A percentile compares a stretch with the other conserved stretches of the same genome.
Evolutionary conservation across 768 basidiomycete genomes (phyloP).

Genomic region (Kwoniella sp.): DNA sequence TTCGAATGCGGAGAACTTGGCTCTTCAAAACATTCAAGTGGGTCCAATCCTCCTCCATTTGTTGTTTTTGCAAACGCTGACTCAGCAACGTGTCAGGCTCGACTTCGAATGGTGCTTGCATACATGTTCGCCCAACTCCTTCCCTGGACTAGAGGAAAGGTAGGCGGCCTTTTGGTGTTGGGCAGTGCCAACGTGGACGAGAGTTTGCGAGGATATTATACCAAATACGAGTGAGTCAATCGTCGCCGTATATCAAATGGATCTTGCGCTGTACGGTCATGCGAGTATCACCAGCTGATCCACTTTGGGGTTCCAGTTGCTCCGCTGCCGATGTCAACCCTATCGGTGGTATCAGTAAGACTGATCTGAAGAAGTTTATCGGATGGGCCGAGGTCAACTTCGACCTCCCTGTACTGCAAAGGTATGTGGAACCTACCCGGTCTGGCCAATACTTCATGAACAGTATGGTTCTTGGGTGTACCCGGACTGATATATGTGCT

Average conservation of each 20-base stretch:
- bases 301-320: slow-evolving; percentile 27
- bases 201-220: slow-evolving; percentile 92
- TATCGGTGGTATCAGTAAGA: slow-evolving; percentile 96
- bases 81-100: slow-evolving; percentile 68
- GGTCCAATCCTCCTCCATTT: neutral
- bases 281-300: no score
- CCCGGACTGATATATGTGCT: neutral
- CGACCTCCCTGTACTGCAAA: slow-evolving; percentile 76
- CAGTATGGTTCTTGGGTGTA: neutral
- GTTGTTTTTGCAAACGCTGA: no score
- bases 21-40: slow-evolving; percentile 95
- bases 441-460: no score
- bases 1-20: slow-evolving; percentile 82
- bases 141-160: slow-evolving; percentile 82
- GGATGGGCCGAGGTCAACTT: slow-evolving; percentile 76
- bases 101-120: slow-evolving; percentile 88
- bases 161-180: slow-evolving; percentile 87
- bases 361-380: slow-evolving; percentile 94
- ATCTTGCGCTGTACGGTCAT: no score
- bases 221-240: slow-evolving; percentile 85
- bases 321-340: slow-evolving; percentile 90
- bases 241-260: no score
- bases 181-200: slow-evolving; percentile 99
- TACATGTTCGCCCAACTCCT: slow-evolving; percentile 94
- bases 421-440: no score